Base-by-base conservation (phyloP, 164 flowering plant species). In the Platanus orientalis region DNA sequence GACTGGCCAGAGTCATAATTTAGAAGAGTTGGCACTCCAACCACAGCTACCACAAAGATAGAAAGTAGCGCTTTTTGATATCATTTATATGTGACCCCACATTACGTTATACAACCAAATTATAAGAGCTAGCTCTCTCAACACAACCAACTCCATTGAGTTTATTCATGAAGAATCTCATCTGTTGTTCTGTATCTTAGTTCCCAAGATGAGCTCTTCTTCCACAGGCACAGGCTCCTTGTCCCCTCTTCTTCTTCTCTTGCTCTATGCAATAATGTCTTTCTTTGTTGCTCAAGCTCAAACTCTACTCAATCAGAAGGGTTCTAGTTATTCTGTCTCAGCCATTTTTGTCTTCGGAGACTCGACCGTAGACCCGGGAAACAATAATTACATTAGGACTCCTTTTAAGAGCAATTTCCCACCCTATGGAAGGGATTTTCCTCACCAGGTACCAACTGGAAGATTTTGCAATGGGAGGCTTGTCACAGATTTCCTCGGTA, bases 361-460 rank as follows among this genome's bases (percentile, higher is more conserved):
- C 68, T 89, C 96, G 2, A 82, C 84, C 0, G 84, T 77, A 12
- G 96, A 89, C 60, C 78, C 96, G 0, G 96, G 96, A 5, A 89
- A 89, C 71, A 89, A 89, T 26, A 82, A 89, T 63, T 75, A 65
- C 55, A 27, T 86, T 0, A 6, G 7, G 0, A 86, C 90, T 1
- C 0, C 34, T 2, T 54, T 82, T 40, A 77, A 57, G 67, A 60
- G 82, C 58, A 80, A 89, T 50, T 85, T 84, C 47, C 78, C 75
- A 10, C 96, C 92, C 20, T 89, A 86, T 67, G 96, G 96, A 0
- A 62, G 29, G 36, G 84, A 84, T 64, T 80, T 81, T 53, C 26
- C 29, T 1, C 49, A 61, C 52, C 78, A 72, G 0, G 21, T 11
- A 1, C 72, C 96, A 14, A 89, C 92, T 2, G 96, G 96, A 71